Conservation (phyloP, 2,329 filamentous ascomycete genomes). For the Colletotrichum salicis region DNA sequence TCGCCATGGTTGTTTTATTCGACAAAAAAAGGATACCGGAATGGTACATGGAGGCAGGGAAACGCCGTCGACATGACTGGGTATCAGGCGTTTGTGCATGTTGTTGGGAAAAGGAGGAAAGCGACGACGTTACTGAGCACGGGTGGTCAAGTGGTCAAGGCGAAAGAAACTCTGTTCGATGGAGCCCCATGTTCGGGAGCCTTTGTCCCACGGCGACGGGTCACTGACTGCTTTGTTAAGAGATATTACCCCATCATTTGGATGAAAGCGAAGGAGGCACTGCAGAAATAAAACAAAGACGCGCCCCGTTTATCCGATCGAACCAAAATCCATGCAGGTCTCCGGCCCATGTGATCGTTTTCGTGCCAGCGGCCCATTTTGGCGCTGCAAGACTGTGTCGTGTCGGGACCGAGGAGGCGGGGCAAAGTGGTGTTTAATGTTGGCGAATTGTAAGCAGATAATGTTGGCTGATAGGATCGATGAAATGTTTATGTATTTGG, state of each 20-base stretch:
- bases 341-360: conserved; percentile 1
- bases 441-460: not conserved
- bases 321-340: not conserved
- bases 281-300: not conserved
- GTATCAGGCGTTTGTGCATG: not conserved
- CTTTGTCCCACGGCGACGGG: not conserved
- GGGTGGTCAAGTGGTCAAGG: not conserved
- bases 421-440: not conserved
- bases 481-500: not conserved
- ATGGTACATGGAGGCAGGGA: not conserved
- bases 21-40: no score
- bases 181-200: not conserved
- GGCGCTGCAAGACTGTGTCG: not conserved
- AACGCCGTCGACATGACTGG: not conserved
- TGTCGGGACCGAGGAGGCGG: not conserved
- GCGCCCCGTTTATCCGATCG: conserved; percentile 18
- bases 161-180: conserved; percentile 25
- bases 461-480: not conserved
- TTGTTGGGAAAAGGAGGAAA: not conserved
- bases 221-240: not conserved
- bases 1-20: not conserved
- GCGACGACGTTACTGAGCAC: not conserved
- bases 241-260: not conserved
- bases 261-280: not conserved
- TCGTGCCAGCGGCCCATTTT: not conserved